Evolutionary conservation across 2,329 filamentous ascomycete species (phyloP), one percentile per base, ranked within the genome.

Genomic region (Fusarium floridanum): DNA sequence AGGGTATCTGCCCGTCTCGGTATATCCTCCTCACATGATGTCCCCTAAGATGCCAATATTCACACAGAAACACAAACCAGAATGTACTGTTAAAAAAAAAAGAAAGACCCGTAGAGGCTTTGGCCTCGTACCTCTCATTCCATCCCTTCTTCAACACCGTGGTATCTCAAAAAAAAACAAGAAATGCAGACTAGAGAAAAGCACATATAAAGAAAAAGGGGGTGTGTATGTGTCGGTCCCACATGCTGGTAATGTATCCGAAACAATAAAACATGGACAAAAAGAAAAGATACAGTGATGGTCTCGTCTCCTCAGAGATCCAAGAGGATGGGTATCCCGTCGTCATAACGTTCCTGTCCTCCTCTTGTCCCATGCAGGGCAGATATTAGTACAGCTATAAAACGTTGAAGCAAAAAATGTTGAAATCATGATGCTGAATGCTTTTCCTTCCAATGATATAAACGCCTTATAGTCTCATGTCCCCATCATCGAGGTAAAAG

Each of bases 151-250:
- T 70, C 72, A 74, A 75, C 72, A 74, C 72, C 77, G 70, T 79
- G 77, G 77, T 79, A 79, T 79, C 77, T 79, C 73, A 72, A 79
- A 77, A 77, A 69, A 77, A 69, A 77, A 69, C 69, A 73, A 71
- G 50, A 64, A 75, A 69, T 70, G 65, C 67, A 71, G 41, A 29
- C 50, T 64, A 59, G 50, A 16, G 14, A 32, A 43, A 64, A 64
- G 71, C 16, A 72, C 32, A 59, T 34, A 43, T 63, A 48, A 39
- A 65, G 36, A 41, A 68, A 70, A 70, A 63, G 59, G 37, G 67
- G 67, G 66, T 57, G 64, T 64, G 64, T 65, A 73, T 75, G 66
- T 63, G 60, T 45, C 56, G 50, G 55, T 39, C 59, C 57, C 60
- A 50, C 61, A 73, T 67, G 70, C 70, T 60, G 65, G 59, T n/a